Percentiles rank a stretch among this genome's conserved stretches.
Conservation (phyloP, 495 filamentous ascomycete genomes). For the Penicillium pulvis region DNA sequence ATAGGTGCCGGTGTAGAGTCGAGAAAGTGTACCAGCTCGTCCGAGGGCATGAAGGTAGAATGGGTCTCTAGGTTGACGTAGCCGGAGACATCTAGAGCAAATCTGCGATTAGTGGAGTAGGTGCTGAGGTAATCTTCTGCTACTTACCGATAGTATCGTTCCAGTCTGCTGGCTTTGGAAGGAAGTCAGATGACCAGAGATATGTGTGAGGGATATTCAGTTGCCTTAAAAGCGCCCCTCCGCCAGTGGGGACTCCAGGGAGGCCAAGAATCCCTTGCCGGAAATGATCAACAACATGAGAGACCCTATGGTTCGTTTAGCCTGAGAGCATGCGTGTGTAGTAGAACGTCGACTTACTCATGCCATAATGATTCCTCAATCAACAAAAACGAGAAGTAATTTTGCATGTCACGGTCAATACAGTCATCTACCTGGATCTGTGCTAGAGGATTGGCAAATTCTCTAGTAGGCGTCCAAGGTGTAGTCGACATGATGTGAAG, state of each 20-base stretch:
- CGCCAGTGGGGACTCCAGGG: background rate
- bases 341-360: background rate
- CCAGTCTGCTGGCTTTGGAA: slow-evolving; percentile 17
- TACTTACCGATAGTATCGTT: background rate
- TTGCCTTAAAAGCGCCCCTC: background rate
- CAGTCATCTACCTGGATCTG: slow-evolving; percentile 4
- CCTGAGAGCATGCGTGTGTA: background rate
- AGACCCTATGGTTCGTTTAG: background rate
- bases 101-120: background rate
- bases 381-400: background rate
- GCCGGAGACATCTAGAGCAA: background rate
- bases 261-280: background rate
- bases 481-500: slow-evolving; percentile 19
- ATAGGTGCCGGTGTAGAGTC: background rate
- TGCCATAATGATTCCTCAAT: background rate
- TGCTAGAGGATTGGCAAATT: slow-evolving; percentile 13
- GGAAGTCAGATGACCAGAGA: slow-evolving; percentile 4
- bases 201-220: slow-evolving; percentile 13
- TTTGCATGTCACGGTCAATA: slow-evolving; percentile 7
- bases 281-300: background rate
- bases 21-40: background rate
- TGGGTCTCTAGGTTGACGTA: background rate
- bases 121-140: background rate
- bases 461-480: slow-evolving; percentile 11
- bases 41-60: background rate